Percentiles rank a stretch among this genome's conserved stretches.
These are phyloP conservation scores for Acer campestre DNA, from an alignment of 345 rosid genomes.

Conservation along the genomic window DNA sequence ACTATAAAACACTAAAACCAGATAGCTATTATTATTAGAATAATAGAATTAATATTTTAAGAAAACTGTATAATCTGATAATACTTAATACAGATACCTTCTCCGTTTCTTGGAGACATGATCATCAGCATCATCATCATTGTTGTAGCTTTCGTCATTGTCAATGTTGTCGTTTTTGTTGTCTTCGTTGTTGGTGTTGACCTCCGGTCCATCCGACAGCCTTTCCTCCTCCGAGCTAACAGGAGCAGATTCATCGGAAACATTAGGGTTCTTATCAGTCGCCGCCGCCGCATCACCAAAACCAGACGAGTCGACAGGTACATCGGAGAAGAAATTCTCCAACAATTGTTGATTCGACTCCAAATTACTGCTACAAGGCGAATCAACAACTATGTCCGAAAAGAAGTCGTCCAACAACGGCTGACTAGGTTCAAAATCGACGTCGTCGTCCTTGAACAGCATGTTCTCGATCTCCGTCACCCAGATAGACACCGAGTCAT, in stretches of 20 bases:
- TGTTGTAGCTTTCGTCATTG: constrained; percentile 3
- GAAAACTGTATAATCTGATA: not conserved
- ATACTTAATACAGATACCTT: constrained; percentile 34
- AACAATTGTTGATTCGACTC: constrained; percentile 25
- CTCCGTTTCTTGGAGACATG: constrained; percentile 51
- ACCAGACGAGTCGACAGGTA: constrained; percentile 35
- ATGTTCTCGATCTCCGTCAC: constrained; percentile 48
- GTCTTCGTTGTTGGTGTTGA: not conserved
- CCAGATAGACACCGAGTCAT: constrained; percentile 33
- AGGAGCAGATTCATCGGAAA: constrained; percentile 17
- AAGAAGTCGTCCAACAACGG: constrained; percentile 35
- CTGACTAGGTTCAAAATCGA: constrained; percentile 14
- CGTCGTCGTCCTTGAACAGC: constrained; percentile 51
- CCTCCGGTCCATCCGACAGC: constrained; percentile 21
- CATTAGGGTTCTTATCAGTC: constrained; percentile 19
- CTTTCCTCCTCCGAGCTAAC: constrained; percentile 9
- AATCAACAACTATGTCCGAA: constrained; percentile 48
- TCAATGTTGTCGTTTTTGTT: not conserved
- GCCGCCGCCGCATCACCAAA: not conserved
- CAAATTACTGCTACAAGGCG: not conserved
- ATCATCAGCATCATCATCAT: constrained; percentile 30
- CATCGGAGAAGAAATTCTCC: constrained; percentile 43
- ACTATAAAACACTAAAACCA: not conserved
- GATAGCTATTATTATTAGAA: not conserved
- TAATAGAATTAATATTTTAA: not conserved